Base-by-base conservation (phyloP, 1,139 yeast genomes). In the Sugiyamaella pinicola region DNA sequence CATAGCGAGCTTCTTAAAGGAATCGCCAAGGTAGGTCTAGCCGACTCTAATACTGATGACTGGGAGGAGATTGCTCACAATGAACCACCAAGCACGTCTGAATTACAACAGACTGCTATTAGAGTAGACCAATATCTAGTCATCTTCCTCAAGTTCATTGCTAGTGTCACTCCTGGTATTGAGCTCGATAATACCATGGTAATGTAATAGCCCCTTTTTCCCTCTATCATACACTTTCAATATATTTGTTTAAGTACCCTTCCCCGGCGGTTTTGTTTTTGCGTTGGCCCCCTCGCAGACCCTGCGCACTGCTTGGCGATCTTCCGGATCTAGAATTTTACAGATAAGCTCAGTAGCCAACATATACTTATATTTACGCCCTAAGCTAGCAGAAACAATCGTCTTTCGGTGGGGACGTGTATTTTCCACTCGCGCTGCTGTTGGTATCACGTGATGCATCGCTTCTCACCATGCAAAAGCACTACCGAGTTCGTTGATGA, bases 151-250 rank as follows among this genome's bases (percentile, higher is more conserved):
- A 95, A 95, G 70, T 93, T 93, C 64, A 91, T 93, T 53, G 88
- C 98, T 12, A 88, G 97, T 72, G 98, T 95, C 12, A 91, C 96
- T 2, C 99, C 99, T 0, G 96, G 97, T 10, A 90, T 93, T 53
- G 96, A 91, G 70, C 95, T 91, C 69, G 99, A 93, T 65, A 90
- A 90, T 68, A 91, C 98, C 37, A 93, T 91, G 96, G 38, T 29
- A 8, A 29, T 42, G 47, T 42, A 42, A 42, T 26, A 26, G 12
- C 12, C 31, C 12, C 9, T 26, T 26, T n/a, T n/a, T n/a, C n/a
- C n/a, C n/a, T n/a, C n/a, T n/a, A n/a, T n/a, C n/a, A n/a, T n/a
- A n/a, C n/a, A n/a, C n/a, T n/a, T n/a, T n/a, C n/a, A n/a, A 26
- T 26, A 26, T 26, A 3, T 7, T 26, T 9, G 9, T 4, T 26